Evolutionary conservation across 1,284 basidiomycete genomes (phyloP).

Genomic region (Cyathus pygmaeus): DNA sequence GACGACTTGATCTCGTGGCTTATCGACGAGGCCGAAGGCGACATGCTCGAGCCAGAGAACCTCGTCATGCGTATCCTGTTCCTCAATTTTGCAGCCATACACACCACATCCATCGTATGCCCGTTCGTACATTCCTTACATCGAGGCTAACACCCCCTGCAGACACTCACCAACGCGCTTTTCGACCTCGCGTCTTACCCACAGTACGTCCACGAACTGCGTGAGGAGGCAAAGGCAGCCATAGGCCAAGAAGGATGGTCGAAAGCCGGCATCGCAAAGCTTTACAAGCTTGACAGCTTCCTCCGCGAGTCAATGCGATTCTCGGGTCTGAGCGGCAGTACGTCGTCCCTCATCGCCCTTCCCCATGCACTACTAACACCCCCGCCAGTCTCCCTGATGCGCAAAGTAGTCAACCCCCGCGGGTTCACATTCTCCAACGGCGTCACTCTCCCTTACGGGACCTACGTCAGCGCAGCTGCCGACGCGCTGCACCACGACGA

Average conservation of each 20-base stretch:
- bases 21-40: conserved; percentile 21
- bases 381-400: conserved; percentile 39
- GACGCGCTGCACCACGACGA: conserved; percentile 33
- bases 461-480: conserved; percentile 32
- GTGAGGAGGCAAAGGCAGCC: conserved; percentile 46
- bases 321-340: conserved; percentile 33
- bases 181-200: conserved; percentile 47
- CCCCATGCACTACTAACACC: too few species aligned
- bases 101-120: conserved; percentile 14
- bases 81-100: conserved; percentile 16
- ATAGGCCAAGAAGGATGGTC: conserved; percentile 48
- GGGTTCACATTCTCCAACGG: conserved; percentile 54
- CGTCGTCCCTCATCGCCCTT: conserved; percentile 1
- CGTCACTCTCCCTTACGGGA: conserved; percentile 48
- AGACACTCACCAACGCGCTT: conserved; percentile 47
- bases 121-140: not conserved
- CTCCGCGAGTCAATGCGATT: conserved; percentile 42
- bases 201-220: conserved; percentile 42
- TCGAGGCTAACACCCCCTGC: not conserved
- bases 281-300: conserved; percentile 52
- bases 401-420: conserved; percentile 41
- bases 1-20: conserved; percentile 30
- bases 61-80: conserved; percentile 16
- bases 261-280: conserved; percentile 43
- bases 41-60: conserved; percentile 8